Evolutionary conservation across 148 eudicot genomes (phyloP), one percentile per base, ranked within the genome.

Genomic region (Silene conica): DNA sequence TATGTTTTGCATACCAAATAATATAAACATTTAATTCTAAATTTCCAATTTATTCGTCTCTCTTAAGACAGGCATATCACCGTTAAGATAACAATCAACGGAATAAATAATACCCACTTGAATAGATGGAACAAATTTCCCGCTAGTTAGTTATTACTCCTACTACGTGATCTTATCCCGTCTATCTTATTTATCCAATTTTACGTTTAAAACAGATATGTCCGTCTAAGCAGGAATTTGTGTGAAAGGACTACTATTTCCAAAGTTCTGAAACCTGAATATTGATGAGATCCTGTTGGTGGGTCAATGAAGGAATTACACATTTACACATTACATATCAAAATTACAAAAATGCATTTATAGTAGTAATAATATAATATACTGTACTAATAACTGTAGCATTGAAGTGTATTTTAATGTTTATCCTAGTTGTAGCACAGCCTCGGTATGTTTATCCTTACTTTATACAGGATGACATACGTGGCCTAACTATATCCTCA

Each of bases 401-500:
- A 38, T 46, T 20, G 15, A 11, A 0, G 22, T 43, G 4, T 11
- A 3, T 45, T 6, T 34, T 38, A 14, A 38, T n/a, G n/a, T 20
- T 60, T 41, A 20, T 20, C 26, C 70, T 22, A 67, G 7, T 69
- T 48, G 59, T 50, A 48, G 72, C 58, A 18, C 58, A 52, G 20
- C 59, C 38, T 69, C 22, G 26, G 10, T 5, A 69, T 50, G 72
- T 69, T 69, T 69, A 50, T 50, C 73, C 46, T 54, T 45, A 79
- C 81, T 62, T 70, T 66, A 74, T 73, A 69, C 70, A 15, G 59
- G 59, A 48, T 64, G 61, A 75, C 69, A 16, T 76, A 87, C 90
- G 90, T 87, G 90, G 90, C 86, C 73, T 74, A 74, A 73, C 77
- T 54, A 15, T 15, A 62, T 55, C 90, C 90, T 83, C 83, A 59